Base-by-base conservation (phyloP, 2,329 filamentous ascomycete genomes). In the Achaetomium macrosporum region DNA sequence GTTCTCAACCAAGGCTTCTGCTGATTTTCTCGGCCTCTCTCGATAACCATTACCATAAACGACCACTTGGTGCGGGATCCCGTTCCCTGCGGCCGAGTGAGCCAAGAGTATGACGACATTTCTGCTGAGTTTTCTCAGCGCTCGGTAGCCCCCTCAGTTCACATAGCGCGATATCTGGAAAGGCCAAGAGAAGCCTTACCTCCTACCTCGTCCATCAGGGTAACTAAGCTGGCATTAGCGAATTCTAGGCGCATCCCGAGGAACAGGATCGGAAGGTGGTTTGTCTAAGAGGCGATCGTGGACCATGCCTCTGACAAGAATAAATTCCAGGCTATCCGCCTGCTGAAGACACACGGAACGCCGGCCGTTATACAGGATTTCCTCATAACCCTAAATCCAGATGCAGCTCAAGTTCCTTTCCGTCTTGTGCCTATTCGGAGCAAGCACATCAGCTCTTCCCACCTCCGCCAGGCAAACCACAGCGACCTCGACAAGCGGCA, bases 391-490 rank as follows among this genome's bases (percentile, higher is more conserved):
- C 33, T 15, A 25, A 4, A 25, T 25, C 25, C 4, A 7, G 25
- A 49, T 49, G 46, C 46, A 30, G 19, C n/a, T 17, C 16, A 30
- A 33, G 6, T 4, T 48, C 19, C 39, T 49, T 29, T 49, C 47
- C 16, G 39, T 20, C 30, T 6, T 49, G 11, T 42, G 30, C 39
- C 30, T 42, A 6, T 19, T 49, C 17, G 17, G n/a, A 13, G 31
- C 30, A n/a, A 31, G 47, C 29, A 29, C 30, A 8, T 17, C 6
- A 5, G 47, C 47, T 16, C 39, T 35, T 15, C 47, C 47, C 2
- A 16, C 37, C 9, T 4, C 36, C 13, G 9, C 25, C 6, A 3
- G 19, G 6, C 16, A 11, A 6, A 17, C 37, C 20, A 40, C 36
- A 5, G 15, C 25, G 25, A 31, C 46, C 25, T 13, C 46, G 29